phyloP scores from a whole-genome alignment of 208 protist species.

The Trypanosomatidae sp. region DNA sequence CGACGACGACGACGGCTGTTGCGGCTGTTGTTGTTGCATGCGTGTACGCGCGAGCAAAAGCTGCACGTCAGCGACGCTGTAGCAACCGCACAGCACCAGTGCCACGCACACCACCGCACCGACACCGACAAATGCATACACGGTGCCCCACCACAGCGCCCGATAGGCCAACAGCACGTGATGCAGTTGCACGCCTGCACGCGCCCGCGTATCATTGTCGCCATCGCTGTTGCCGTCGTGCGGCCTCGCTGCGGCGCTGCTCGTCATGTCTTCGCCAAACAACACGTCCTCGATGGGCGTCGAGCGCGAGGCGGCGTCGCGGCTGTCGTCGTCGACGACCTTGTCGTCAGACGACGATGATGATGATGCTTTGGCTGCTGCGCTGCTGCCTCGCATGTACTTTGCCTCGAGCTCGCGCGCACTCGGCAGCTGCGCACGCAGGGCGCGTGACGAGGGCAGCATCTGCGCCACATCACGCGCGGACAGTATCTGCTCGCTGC shows the following conservation, averaged over 20 bases:
- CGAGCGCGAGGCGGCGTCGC: too few species aligned
- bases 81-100: slow-evolving; percentile 49
- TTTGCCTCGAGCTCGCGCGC: slow-evolving; percentile 31
- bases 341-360: too few species aligned
- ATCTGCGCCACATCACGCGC: slow-evolving; percentile 29
- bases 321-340: too few species aligned
- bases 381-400: slow-evolving; percentile 24
- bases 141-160: slow-evolving; percentile 53
- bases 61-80: slow-evolving; percentile 17
- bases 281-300: slow-evolving; percentile 21
- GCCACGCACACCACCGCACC: slow-evolving; percentile 10
- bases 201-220: too few species aligned
- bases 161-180: slow-evolving; percentile 58
- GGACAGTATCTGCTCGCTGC: slow-evolving; percentile 43
- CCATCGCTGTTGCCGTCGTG: too few species aligned
- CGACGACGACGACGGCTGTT: slow-evolving; percentile 4
- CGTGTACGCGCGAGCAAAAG: slow-evolving; percentile 25
- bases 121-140: slow-evolving; percentile 46
- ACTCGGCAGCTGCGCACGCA: slow-evolving; percentile 36
- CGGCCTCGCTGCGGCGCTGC: background rate
- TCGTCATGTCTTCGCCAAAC: slow-evolving; percentile 5
- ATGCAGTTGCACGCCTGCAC: slow-evolving; percentile 9
- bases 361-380: background rate
- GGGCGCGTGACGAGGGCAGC: slow-evolving; percentile 34
- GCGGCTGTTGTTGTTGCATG: slow-evolving; percentile 17